Evolutionary conservation across 768 basidiomycete genomes (phyloP).

Genomic region (Rhodotorula taiwanensis): DNA sequence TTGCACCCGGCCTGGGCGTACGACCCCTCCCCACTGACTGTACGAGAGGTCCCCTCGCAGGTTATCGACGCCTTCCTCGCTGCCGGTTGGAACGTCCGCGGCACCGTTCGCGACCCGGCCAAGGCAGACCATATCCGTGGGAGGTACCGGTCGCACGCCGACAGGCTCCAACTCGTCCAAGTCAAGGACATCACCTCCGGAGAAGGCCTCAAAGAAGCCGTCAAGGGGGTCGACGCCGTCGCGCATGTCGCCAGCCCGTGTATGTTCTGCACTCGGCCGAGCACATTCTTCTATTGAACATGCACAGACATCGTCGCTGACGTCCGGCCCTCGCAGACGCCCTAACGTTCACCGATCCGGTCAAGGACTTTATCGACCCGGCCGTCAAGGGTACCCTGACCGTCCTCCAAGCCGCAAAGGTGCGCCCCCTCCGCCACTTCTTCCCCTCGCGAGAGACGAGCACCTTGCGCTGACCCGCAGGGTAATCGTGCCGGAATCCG

Average conservation of each 20-base stretch:
- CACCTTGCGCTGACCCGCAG: neutral
- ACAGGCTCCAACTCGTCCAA: conserved; percentile 19
- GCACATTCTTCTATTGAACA: too few relatives aligned
- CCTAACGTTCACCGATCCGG: conserved; percentile 20
- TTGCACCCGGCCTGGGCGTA: fast-evolving
- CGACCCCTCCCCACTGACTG: neutral
- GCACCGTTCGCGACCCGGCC: conserved; percentile 14
- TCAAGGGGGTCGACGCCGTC: conserved; percentile 23
- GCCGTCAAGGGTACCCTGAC: conserved; percentile 39
- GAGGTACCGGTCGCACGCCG: conserved; percentile 16
- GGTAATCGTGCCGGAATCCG: too few relatives aligned
- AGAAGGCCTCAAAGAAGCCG: conserved; percentile 21
- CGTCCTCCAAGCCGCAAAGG: conserved; percentile 34
- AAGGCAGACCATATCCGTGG: conserved; percentile 12
- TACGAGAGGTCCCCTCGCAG: neutral
- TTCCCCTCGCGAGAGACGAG: neutral
- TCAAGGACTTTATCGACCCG: conserved; percentile 36
- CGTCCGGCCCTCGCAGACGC: conserved; percentile 5
- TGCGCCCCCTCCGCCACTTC: neutral
- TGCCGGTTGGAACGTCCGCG: conserved; percentile 18
- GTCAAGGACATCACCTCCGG: conserved; percentile 31
- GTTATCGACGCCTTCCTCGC: conserved; percentile 30
- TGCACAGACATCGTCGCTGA: neutral
- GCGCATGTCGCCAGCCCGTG: conserved; percentile 31
- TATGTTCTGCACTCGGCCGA: too few relatives aligned